Percentiles rank a stretch among this genome's conserved stretches.
phyloP scores from a whole-genome alignment of 306 rosid species.

The Pachyrhizus erosus region DNA sequence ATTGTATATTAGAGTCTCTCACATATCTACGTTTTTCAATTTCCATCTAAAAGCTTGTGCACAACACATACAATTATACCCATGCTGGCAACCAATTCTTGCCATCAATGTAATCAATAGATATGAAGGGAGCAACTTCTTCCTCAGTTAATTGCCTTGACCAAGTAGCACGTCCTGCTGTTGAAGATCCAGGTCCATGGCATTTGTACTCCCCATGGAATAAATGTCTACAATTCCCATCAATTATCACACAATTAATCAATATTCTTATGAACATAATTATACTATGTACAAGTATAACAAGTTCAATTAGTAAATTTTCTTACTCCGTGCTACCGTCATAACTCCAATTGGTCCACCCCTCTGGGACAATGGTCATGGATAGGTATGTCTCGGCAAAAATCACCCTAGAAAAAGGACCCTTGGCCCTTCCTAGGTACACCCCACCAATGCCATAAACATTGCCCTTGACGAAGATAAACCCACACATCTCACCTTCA shows the following conservation, averaged over 20 bases:
- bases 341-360: constrained; percentile 87
- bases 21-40: background rate
- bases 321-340: constrained; percentile 70
- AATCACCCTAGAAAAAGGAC: constrained; percentile 70
- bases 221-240: constrained; percentile 52
- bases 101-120: constrained; percentile 69
- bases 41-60: background rate
- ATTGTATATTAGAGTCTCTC: background rate
- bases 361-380: constrained; percentile 55
- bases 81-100: constrained; percentile 76
- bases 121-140: constrained; percentile 55
- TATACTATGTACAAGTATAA: background rate
- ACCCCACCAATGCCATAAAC: constrained; percentile 80
- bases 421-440: constrained; percentile 82
- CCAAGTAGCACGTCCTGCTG: constrained; percentile 63
- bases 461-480: constrained; percentile 57
- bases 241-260: background rate
- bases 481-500: constrained; percentile 64
- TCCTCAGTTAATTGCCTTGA: constrained; percentile 56
- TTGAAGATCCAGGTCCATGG: constrained; percentile 65
- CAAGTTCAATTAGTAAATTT: background rate
- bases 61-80: constrained; percentile 25
- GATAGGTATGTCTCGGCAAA: constrained; percentile 68
- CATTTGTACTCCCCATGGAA: constrained; percentile 71
- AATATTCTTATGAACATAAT: background rate